These are phyloP conservation scores for Fusarium sp. DNA, from an alignment of 2,329 filamentous ascomycete species.

Conservation along the genomic window DNA sequence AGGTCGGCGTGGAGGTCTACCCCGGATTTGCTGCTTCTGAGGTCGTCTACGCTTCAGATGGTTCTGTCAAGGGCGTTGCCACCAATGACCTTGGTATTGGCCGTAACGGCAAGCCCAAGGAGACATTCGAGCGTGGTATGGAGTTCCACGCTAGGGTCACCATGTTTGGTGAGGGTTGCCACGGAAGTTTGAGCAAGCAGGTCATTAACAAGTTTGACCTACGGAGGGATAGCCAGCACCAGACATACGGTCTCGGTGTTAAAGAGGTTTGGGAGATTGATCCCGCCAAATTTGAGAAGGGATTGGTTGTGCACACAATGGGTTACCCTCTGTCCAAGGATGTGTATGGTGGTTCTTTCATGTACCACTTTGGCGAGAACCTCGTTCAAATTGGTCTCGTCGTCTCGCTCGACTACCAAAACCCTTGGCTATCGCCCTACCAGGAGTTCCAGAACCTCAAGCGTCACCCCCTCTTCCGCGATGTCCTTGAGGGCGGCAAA, in stretches of 20 bases:
- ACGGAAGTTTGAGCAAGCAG: constrained; percentile 95
- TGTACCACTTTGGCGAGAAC: constrained; percentile 99
- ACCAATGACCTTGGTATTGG: constrained; percentile 94
- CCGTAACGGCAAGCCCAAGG: constrained; percentile 86
- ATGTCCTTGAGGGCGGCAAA: constrained; percentile 93
- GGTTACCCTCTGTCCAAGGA: constrained; percentile 91
- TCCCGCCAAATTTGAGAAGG: constrained; percentile 91
- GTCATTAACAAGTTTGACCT: constrained; percentile 95
- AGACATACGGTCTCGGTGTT: constrained; percentile 94
- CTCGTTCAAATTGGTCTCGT: constrained; percentile 93
- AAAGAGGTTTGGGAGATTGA: constrained; percentile 99
- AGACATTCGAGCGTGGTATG: constrained; percentile 96
- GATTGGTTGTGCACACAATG: constrained; percentile 89
- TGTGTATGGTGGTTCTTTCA: constrained; percentile 97
- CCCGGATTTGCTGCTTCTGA: constrained; percentile 96
- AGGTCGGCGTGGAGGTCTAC: constrained; percentile 95
- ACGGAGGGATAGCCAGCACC: constrained; percentile 88
- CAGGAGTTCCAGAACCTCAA: constrained; percentile 99
- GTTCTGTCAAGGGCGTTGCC: constrained; percentile 92
- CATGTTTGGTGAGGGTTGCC: constrained; percentile 93
- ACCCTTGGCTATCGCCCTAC: constrained; percentile 97
- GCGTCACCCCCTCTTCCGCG: constrained; percentile 91
- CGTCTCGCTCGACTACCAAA: constrained; percentile 93
- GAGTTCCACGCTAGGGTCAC: constrained; percentile 96
- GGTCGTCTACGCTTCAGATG: constrained; percentile 87